These are phyloP conservation scores for Zea mays DNA, from an alignment of 176 grass and related monocot genomes.

Conservation along the genomic window DNA sequence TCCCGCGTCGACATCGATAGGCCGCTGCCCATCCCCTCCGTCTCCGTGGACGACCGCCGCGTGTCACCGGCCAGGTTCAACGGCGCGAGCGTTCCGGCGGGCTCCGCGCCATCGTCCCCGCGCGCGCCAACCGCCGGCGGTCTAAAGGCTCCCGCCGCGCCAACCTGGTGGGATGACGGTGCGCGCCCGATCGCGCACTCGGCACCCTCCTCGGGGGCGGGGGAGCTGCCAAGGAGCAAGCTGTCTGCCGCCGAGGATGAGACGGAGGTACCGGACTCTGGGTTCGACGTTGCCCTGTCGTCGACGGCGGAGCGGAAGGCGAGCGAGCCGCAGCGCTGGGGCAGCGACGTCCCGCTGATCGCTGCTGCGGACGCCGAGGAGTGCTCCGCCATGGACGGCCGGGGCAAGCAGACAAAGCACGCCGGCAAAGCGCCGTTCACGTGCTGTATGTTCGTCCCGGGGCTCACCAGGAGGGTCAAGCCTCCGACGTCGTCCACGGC, in stretches of 20 bases:
- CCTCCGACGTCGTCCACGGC: neutral
- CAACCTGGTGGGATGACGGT: slow-evolving; percentile 7
- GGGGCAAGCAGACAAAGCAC: neutral
- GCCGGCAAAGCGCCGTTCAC: slow-evolving; percentile 39
- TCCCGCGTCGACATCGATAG: slow-evolving; percentile 56
- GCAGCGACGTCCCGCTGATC: slow-evolving; percentile 50
- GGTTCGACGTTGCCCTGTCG: slow-evolving; percentile 33
- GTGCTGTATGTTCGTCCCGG: slow-evolving; percentile 72
- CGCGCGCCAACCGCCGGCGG: neutral
- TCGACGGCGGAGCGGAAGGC: slow-evolving; percentile 36
- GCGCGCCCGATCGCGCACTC: neutral
- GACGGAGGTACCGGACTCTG: neutral
- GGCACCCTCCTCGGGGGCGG: too few species aligned
- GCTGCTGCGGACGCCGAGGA: slow-evolving; percentile 9
- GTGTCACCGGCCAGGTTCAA: slow-evolving; percentile 12
- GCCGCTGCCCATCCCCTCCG: slow-evolving; percentile 59
- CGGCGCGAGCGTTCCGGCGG: slow-evolving; percentile 16
- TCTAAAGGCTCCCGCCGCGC: neutral
- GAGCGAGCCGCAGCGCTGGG: slow-evolving; percentile 46
- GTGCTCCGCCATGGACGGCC: slow-evolving; percentile 33
- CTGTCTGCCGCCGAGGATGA: neutral
- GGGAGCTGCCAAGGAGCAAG: slow-evolving; percentile 10
- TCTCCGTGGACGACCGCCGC: slow-evolving; percentile 39
- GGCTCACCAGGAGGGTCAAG: slow-evolving; percentile 52
- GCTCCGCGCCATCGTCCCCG: slow-evolving; percentile 11